Evolutionary conservation across 192 early-diverging fungal species (phyloP).

Genomic region (Coemansia sp.): DNA sequence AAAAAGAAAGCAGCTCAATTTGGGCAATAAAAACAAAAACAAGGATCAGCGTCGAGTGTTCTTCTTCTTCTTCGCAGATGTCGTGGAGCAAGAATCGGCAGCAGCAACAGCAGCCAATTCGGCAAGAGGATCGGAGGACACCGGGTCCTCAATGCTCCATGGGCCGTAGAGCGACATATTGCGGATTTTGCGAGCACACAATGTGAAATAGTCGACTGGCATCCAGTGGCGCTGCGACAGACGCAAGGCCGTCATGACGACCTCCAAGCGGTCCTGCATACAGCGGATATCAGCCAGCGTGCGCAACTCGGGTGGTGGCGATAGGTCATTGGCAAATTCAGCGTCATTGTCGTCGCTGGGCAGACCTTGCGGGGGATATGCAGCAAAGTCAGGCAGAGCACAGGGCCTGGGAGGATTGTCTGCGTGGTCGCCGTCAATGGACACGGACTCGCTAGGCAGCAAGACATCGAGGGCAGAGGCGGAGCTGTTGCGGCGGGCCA

Average conservation of each 20-base stretch:
- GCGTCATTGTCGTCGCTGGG: constrained; percentile 6
- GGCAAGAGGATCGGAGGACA: constrained; percentile 41
- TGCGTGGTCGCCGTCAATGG: constrained; percentile 20
- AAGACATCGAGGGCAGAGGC: constrained; percentile 21
- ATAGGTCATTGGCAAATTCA: constrained; percentile 47
- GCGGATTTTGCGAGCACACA: constrained; percentile 57
- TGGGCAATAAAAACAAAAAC: background rate
- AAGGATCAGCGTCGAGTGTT: constrained; percentile 1
- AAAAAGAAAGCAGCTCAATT: background rate
- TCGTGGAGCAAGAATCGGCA: background rate
- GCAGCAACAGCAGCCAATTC: constrained; percentile 25
- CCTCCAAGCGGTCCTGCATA: constrained; percentile 59
- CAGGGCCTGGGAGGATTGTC: background rate
- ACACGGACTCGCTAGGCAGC: constrained; percentile 40
- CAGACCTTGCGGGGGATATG: background rate
- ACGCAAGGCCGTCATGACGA: constrained; percentile 52
- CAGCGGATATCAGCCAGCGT: constrained; percentile 50
- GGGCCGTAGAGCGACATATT: constrained; percentile 51
- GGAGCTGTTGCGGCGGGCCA: constrained; percentile 43
- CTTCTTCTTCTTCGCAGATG: background rate
- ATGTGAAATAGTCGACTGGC: constrained; percentile 52
- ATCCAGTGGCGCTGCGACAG: constrained; percentile 55
- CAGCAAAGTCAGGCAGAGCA: constrained; percentile 1
- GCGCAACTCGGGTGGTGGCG: constrained; percentile 49
- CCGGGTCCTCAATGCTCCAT: constrained; percentile 46